Evolutionary conservation across 2,329 filamentous ascomycete genomes (phyloP).

Genomic region (Talaromyces sp.): DNA sequence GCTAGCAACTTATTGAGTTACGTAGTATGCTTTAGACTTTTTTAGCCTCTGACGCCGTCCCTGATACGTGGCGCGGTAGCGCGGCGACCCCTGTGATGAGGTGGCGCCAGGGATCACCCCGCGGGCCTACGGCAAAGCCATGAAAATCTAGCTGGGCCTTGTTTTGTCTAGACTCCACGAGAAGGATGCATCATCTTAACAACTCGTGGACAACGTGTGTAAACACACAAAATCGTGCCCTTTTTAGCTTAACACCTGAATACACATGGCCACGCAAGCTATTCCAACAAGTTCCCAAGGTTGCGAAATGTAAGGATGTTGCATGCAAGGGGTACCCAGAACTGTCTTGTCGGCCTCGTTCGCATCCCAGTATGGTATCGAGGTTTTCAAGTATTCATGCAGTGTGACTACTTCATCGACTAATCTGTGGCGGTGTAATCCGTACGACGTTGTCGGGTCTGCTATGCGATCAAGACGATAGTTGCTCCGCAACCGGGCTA

Average conservation of each 20-base stretch:
- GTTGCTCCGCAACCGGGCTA: constrained; percentile 10
- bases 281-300: not conserved
- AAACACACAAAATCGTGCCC: not conserved
- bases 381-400: too few species aligned
- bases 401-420: not conserved
- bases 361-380: too few species aligned
- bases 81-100: not conserved
- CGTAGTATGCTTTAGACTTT: not conserved
- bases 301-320: not conserved
- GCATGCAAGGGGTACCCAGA: not conserved
- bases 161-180: not conserved
- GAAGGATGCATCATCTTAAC: not conserved
- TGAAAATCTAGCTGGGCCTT: not conserved
- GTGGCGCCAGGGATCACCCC: not conserved
- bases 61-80: not conserved
- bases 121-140: not conserved
- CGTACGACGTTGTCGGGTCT: not conserved
- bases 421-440: constrained; percentile 1
- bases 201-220: not conserved
- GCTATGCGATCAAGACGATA: not conserved
- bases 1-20: not conserved
- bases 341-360: not conserved
- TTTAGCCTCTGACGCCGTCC: not conserved
- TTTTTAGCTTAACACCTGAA: not conserved
- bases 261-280: not conserved